These are phyloP conservation scores for Kurtzmaniella quercitrusa DNA, from an alignment of 1,139 yeast species.

Conservation along the genomic window DNA sequence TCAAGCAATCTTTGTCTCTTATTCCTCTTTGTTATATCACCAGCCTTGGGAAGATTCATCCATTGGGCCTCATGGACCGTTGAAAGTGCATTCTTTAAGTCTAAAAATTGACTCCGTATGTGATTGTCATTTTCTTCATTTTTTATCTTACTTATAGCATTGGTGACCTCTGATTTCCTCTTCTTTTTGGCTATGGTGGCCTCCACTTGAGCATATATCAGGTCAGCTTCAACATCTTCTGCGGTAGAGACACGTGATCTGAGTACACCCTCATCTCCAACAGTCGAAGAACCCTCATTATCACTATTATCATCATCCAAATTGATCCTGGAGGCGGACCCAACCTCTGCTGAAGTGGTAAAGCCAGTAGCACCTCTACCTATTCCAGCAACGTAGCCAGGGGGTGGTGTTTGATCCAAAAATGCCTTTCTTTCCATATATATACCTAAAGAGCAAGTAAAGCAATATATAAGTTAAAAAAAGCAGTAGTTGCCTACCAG, in stretches of 20 bases:
- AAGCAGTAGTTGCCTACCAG: too few relatives aligned
- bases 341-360: slow-evolving; percentile 78
- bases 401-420: slow-evolving; percentile 82
- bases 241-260: slow-evolving; percentile 7
- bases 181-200: slow-evolving; percentile 39
- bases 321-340: slow-evolving; percentile 35
- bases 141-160: slow-evolving; percentile 13
- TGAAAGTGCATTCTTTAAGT: slow-evolving; percentile 61
- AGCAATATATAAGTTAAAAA: too few relatives aligned
- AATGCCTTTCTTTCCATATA: slow-evolving; percentile 56
- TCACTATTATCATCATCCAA: slow-evolving; percentile 23
- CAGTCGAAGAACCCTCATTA: slow-evolving; percentile 23
- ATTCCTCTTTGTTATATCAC: slow-evolving; percentile 78
- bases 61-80: slow-evolving; percentile 68
- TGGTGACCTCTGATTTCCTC: slow-evolving; percentile 16
- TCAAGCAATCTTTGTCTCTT: slow-evolving; percentile 65
- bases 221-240: slow-evolving; percentile 74
- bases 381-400: slow-evolving; percentile 86
- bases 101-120: slow-evolving; percentile 29
- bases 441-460: background rate
- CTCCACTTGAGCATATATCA: slow-evolving; percentile 64
- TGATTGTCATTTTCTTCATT: slow-evolving; percentile 15
- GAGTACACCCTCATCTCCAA: slow-evolving; percentile 29
- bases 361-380: slow-evolving; percentile 97
- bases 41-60: slow-evolving; percentile 82